phyloP scores from a whole-genome alignment of 805 yeast species.

The Komagataella phaffii region DNA sequence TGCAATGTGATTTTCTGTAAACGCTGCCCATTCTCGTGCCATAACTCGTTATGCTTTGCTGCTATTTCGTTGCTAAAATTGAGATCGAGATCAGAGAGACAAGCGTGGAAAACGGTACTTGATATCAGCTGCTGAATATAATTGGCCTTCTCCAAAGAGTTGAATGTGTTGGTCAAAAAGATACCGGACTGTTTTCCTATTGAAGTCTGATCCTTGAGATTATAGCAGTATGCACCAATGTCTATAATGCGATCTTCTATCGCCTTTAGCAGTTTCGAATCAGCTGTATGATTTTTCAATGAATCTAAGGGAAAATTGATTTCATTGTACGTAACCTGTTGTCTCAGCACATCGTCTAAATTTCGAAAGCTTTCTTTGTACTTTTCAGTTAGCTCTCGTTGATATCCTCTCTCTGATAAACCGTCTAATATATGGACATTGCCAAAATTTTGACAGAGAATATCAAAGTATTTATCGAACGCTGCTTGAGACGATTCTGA shows the following conservation, averaged over 20 bases:
- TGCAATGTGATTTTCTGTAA: conserved; percentile 25
- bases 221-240: conserved; percentile 32
- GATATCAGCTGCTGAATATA: conserved; percentile 29
- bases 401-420: conserved; percentile 24
- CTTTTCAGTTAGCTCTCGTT: conserved; percentile 29
- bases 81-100: conserved; percentile 29
- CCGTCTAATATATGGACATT: conserved; percentile 37
- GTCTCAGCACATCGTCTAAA: conserved; percentile 3
- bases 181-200: conserved; percentile 38
- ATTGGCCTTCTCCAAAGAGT: conserved; percentile 35
- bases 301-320: conserved; percentile 21
- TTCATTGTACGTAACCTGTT: conserved; percentile 17
- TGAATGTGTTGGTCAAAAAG: conserved; percentile 35
- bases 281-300: conserved; percentile 15
- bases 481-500: conserved; percentile 42
- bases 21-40: conserved; percentile 32
- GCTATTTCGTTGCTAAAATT: conserved; percentile 13
- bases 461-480: conserved; percentile 34
- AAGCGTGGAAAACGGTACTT: conserved; percentile 33
- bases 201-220: conserved; percentile 18
- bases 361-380: conserved; percentile 15
- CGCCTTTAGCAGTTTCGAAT: conserved; percentile 8
- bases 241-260: conserved; percentile 20
- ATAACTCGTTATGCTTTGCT: conserved; percentile 26
- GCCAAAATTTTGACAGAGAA: conserved; percentile 30